These are phyloP conservation scores for Elsinoe ampelina DNA, from an alignment of 2,329 filamentous ascomycete species.

Conservation along the genomic window DNA sequence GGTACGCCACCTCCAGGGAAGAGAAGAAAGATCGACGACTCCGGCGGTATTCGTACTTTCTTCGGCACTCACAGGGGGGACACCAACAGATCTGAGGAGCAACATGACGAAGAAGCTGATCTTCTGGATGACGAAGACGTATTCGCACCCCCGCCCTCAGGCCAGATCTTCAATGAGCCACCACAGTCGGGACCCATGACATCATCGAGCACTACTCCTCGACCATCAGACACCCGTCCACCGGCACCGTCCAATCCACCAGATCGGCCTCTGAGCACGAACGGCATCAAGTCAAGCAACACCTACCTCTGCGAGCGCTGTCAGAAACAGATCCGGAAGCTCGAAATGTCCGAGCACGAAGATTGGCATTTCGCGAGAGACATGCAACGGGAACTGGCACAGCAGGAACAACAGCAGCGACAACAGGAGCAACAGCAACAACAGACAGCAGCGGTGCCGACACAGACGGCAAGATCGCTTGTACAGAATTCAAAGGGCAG, in stretches of 20 bases:
- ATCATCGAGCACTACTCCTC: background rate
- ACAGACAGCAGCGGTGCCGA: slow-evolving; percentile 10
- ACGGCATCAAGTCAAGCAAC: background rate
- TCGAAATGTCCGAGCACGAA: slow-evolving; percentile 63
- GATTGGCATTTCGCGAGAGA: slow-evolving; percentile 95
- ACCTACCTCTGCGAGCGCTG: slow-evolving; percentile 13
- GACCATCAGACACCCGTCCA: background rate
- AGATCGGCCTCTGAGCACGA: background rate
- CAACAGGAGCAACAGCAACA: slow-evolving; percentile 19
- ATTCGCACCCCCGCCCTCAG: slow-evolving; percentile 18
- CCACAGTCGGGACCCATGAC: slow-evolving; percentile 56
- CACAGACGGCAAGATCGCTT: slow-evolving; percentile 4
- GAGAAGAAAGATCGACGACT: slow-evolving; percentile 26
- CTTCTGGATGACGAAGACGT: slow-evolving; percentile 10
- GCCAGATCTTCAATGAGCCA: slow-evolving; percentile 29
- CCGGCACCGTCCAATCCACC: background rate
- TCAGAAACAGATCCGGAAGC: slow-evolving; percentile 40
- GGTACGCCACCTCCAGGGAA: slow-evolving; percentile 26
- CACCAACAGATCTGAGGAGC: slow-evolving; percentile 16
- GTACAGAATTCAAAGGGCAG: slow-evolving; percentile 17
- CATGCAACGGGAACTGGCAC: slow-evolving; percentile 57
- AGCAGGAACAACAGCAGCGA: slow-evolving; percentile 18
- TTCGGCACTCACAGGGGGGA: slow-evolving; percentile 23
- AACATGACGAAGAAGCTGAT: slow-evolving; percentile 8
- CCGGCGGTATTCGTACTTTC: slow-evolving; percentile 29